Base-by-base conservation (phyloP, 345 rosid species). In the Melastoma malabathricum region DNA sequence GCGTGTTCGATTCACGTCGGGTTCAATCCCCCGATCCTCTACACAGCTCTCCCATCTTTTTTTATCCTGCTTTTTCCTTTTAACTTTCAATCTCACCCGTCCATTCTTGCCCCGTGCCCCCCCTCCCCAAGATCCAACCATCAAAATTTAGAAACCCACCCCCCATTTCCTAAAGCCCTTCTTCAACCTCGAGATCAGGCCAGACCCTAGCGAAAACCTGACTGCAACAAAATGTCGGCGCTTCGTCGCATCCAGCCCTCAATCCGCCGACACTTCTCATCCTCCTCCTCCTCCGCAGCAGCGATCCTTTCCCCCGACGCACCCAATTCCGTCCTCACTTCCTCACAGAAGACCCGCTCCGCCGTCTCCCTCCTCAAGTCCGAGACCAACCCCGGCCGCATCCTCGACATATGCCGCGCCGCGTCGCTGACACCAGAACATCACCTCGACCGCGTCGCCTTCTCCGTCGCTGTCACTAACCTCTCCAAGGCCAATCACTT, bases 1-100 rank as follows among this genome's bases (percentile, higher is more conserved):
- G 88, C 84, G 84, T 76, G 88, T 72, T 87, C 84, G 85, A 81
- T 84, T 77, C 79, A 77, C 85, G 94, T 81, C 83, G 79, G 85
- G 87, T 84, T 87, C 96, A 76, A 73, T 2, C 25, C 58, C 63
- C 15, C 19, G 13, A 13, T 2, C 10, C 10, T 9, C 2, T 0
- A 19, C 2, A 27, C 46, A 47, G 2, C 3, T 10, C 17, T 10
- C 0, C 0, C 3, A 6, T 0, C 38, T 18, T 18, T 48, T 7
- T 48, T 18, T 3, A 15, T 55, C 27, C 13, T 25, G 4, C 12
- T 16, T 43, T 54, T 19, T 19, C 18, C 19, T 43, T 22, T 13
- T 2, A 18, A 22, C 20, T 45, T 50, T n/a, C 54, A 14, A 17
- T 12, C 22, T 43, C 50, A 12, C 2, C 43, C 43, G 43, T 17